Conservation (phyloP, 1,284 basidiomycete species). For the Puccinia hordei region DNA sequence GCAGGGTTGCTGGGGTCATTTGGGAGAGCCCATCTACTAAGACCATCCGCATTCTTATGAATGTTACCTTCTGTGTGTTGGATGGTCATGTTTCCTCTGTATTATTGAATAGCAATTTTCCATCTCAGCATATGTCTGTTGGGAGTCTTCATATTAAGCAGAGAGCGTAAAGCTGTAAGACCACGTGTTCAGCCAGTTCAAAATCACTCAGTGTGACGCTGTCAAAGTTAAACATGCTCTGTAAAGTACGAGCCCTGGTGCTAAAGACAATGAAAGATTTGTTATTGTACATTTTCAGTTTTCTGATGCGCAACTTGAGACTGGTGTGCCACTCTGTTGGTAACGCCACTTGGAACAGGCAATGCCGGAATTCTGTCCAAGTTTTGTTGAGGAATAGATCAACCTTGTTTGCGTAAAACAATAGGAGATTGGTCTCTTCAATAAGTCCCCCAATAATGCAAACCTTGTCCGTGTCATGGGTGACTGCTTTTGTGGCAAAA, state of each 20-base stretch:
- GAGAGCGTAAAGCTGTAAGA: too few relatives aligned
- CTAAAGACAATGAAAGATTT: background rate
- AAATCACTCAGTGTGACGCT: background rate
- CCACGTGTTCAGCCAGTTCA: background rate
- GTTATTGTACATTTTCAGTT: background rate
- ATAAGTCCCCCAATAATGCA: background rate
- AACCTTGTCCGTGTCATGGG: background rate
- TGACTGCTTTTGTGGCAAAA: background rate
- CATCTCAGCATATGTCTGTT: too few relatives aligned
- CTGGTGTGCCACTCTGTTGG: background rate
- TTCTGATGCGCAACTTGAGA: background rate
- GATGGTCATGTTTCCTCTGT: too few relatives aligned
- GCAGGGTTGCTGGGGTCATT: too few relatives aligned
- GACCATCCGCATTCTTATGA: too few relatives aligned
- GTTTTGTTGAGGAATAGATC: background rate
- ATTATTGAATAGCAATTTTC: too few relatives aligned
- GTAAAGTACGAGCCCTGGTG: background rate
- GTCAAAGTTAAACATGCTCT: conserved; percentile 8
- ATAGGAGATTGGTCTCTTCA: background rate
- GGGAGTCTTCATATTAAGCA: too few relatives aligned
- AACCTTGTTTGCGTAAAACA: background rate
- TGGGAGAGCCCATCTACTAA: too few relatives aligned
- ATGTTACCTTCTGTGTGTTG: too few relatives aligned
- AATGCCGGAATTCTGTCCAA: background rate
- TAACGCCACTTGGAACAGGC: background rate